phyloP scores from a whole-genome alignment of 2,329 filamentous ascomycete species.

The Metarhizium brunneum region DNA sequence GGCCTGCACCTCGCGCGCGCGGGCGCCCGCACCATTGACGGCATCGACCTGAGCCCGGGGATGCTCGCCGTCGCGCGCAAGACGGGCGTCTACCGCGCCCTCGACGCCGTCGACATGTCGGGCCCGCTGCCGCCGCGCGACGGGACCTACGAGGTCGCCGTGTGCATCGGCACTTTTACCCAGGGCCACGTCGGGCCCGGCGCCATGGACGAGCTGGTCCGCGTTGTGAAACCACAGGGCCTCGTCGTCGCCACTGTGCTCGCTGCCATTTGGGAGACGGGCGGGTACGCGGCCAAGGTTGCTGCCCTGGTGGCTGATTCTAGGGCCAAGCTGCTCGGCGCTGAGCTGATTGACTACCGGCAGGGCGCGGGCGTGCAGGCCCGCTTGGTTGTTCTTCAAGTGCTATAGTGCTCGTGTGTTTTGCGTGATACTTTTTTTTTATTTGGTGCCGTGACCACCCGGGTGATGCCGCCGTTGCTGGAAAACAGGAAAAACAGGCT shows the following conservation, averaged over 20 bases:
- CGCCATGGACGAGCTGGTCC: constrained; percentile 39
- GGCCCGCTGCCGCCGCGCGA: constrained; percentile 28
- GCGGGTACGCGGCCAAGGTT: constrained; percentile 37
- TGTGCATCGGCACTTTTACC: constrained; percentile 46
- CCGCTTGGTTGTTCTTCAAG: constrained; percentile 21
- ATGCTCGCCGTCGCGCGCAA: constrained; percentile 44
- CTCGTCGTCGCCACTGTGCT: constrained; percentile 42
- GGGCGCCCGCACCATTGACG: constrained; percentile 37
- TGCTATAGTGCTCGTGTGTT: constrained; percentile 3
- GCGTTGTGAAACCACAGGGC: constrained; percentile 36
- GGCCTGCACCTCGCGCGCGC: constrained; percentile 34
- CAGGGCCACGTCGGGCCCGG: constrained; percentile 43
- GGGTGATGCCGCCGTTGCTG: background rate
- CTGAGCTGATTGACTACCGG: constrained; percentile 22
- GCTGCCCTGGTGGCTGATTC: constrained; percentile 21
- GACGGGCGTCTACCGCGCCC: constrained; percentile 35
- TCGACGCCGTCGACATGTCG: constrained; percentile 37
- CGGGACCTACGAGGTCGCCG: constrained; percentile 37
- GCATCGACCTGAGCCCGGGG: constrained; percentile 40
- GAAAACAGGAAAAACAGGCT: too few species aligned
- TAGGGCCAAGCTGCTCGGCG: constrained; percentile 18
- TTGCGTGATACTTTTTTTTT: background rate
- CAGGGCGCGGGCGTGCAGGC: constrained; percentile 20
- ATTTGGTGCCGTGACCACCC: too few species aligned
- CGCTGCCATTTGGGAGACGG: constrained; percentile 37